Evolutionary conservation across 495 filamentous ascomycete species (phyloP), one percentile per base, ranked within the genome.

Genomic region (Penicillium pulvis): DNA sequence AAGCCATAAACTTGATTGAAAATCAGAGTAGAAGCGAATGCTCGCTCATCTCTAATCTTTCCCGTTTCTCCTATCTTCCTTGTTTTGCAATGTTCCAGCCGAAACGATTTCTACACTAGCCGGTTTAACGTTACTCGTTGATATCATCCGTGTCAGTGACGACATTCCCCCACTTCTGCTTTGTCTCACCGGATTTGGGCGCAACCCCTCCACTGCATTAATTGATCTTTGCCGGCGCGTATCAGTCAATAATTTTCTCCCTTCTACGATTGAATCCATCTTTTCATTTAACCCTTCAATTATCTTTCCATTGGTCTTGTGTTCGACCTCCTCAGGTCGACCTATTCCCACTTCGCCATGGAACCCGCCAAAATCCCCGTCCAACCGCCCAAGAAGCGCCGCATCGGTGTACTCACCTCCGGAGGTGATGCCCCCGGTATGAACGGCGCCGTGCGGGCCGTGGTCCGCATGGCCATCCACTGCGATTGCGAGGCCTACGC

Each of bases 341-440:
- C 44, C 31, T 30, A 52, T 43, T 53, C 46, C 58, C 43, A 62
- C 61, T 51, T 55, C 60, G 58, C 53, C 55, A 79, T 79, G 75
- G 70, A 74, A 51, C 52, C 75, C 47, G 39, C 58, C 44, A 68
- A 73, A 35, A 57, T 66, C 41, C 70, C 75, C 60, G 64, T 70
- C 47, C 55, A 74, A 10, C 75, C 74, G 11, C 61, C 77, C 47
- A 82, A 80, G 66, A 87, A 86, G 70, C 92, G 93, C 78, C 86
- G 88, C 62, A 95, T 99, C 67, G 95, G 85, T 49, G 88, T 98
- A 58, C 90, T 99, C 88, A 99, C 95, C 59, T 94, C 90, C 59
- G 95, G 95, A 61, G 95, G 95, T 64, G 95, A 99, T 80, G 91
- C 93, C 41, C 94, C 95, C 5, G 95, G 95, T 64, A 99, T 99